Base-by-base conservation (phyloP, 495 filamentous ascomycete species). In the Baudoinia panamericana region DNA sequence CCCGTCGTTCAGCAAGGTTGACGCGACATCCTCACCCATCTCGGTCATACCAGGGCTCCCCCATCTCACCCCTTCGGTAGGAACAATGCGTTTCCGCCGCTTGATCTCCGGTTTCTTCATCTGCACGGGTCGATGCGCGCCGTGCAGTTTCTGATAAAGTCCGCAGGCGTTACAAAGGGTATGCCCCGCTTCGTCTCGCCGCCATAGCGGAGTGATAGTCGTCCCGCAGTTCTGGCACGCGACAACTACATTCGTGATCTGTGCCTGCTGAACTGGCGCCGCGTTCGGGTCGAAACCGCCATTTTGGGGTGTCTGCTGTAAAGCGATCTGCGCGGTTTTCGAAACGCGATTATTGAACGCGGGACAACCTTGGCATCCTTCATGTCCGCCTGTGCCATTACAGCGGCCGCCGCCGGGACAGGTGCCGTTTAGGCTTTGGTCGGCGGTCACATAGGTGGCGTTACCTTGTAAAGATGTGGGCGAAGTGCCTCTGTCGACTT, bases 41-140 rank as follows among this genome's bases (percentile, higher is more conserved):
- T 23, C 51, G 49, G n/a, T 33, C 39, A 40, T 50, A 36, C 9
- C 30, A 36, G 23, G 53, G 41, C 64, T 65, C n/a, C n/a, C n/a
- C n/a, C n/a, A n/a, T n/a, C n/a, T n/a, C n/a, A n/a, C n/a, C n/a
- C n/a, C n/a, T n/a, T 71, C 60, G 13, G 82, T 85, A 15, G 90
- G 88, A 29, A 97, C 84, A 12, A 97, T 86, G 15, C 90, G 80
- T 64, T 96, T 97, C 43, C 90, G 77, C 29, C 90, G 75, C 62
- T 96, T 96, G 58, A 97, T 97, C 37, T 90, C 76, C 0, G 81
- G 79, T 62, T 94, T 96, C 61, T 97, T 97, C 92, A 97, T 96
- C 0, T 81, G 81, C 10, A 85, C 81, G 5, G 90, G 90, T 22
- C 90, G 73, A 62, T 93, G 88, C 35, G 82, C 76, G 39, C 87